A percentile compares a stretch with the other conserved stretches of the same genome.
These are phyloP conservation scores for Linanthus parryae DNA, from an alignment of 148 eudicot genomes.

Conservation along the genomic window DNA sequence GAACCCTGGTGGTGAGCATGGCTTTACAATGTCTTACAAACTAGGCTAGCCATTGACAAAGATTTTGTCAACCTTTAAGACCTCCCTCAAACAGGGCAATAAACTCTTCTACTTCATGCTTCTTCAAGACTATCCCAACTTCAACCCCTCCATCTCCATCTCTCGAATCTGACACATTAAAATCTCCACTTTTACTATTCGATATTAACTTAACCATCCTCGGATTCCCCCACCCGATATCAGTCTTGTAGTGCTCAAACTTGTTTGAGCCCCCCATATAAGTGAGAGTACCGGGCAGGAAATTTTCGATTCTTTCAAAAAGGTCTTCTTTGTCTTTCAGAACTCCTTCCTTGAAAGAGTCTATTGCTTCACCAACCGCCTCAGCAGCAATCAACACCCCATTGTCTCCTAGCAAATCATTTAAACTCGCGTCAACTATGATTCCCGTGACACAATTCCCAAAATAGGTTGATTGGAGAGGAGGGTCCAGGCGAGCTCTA, in stretches of 20 bases:
- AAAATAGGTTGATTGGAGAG: slow-evolving; percentile 4
- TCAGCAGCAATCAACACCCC: neutral
- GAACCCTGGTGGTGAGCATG: too few relatives aligned
- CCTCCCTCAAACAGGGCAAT: neutral
- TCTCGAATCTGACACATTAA: slow-evolving; percentile 1
- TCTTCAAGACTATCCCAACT: slow-evolving; percentile 3
- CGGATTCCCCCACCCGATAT: slow-evolving; percentile 5
- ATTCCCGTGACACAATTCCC: slow-evolving; percentile 6
- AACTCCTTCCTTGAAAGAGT: neutral
- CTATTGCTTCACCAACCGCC: slow-evolving; percentile 1
- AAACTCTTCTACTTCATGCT: neutral
- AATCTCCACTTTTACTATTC: neutral
- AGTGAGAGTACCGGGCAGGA: neutral
- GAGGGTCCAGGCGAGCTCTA: slow-evolving; percentile 14
- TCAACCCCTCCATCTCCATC: slow-evolving; percentile 1
- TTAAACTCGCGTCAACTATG: neutral
- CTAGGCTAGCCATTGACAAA: too few relatives aligned
- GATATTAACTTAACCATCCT: slow-evolving; percentile 1
- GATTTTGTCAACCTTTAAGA: too few relatives aligned
- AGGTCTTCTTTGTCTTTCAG: neutral
- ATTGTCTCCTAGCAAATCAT: neutral
- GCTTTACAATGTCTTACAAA: too few relatives aligned
- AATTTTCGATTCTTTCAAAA: neutral
- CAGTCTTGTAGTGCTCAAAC: slow-evolving; percentile 4
- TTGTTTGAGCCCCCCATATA: neutral